Evolutionary conservation across 1,139 yeast genomes (phyloP).

Genomic region (Diutina siamensis): DNA sequence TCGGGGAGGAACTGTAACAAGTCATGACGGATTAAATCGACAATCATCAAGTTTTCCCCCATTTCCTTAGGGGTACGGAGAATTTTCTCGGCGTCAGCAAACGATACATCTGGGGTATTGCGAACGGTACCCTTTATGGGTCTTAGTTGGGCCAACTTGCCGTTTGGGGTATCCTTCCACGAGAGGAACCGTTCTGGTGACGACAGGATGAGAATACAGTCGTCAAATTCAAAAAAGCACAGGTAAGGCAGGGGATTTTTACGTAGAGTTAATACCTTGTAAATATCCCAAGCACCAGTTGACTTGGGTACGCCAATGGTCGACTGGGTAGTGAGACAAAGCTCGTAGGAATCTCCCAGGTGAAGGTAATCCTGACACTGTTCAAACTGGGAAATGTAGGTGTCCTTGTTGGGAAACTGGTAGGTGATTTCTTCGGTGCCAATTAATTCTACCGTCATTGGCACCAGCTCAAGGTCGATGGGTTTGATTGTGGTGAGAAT

Average conservation of each 20-base stretch:
- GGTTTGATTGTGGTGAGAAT: slow-evolving; percentile 9
- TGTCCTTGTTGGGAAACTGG: slow-evolving; percentile 40
- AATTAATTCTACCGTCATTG: slow-evolving; percentile 19
- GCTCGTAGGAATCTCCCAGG: slow-evolving; percentile 87
- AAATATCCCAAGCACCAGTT: slow-evolving; percentile 64
- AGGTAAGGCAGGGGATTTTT: slow-evolving; percentile 92
- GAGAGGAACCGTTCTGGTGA: slow-evolving; percentile 90
- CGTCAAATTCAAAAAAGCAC: slow-evolving; percentile 66
- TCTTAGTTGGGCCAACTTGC: slow-evolving; percentile 56
- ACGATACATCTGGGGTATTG: slow-evolving; percentile 41
- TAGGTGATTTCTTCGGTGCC: slow-evolving; percentile 21
- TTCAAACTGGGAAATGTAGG: slow-evolving; percentile 45
- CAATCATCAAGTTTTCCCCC: slow-evolving; percentile 96
- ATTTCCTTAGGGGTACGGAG: slow-evolving; percentile 83
- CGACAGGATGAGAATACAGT: slow-evolving; percentile 63
- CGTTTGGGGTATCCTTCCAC: slow-evolving; percentile 43
- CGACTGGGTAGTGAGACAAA: slow-evolving; percentile 80
- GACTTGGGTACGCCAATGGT: slow-evolving; percentile 36
- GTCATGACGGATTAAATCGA: slow-evolving; percentile 90
- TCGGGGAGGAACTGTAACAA: slow-evolving; percentile 55
- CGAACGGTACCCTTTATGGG: slow-evolving; percentile 95
- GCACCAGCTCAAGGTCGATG: slow-evolving; percentile 14
- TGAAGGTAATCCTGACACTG: slow-evolving; percentile 59
- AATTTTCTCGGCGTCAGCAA: slow-evolving; percentile 49
- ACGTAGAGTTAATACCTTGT: slow-evolving; percentile 49